Evolutionary conservation across 192 early-diverging fungal genomes (phyloP).

Genomic region (Obelidium mucronatum): DNA sequence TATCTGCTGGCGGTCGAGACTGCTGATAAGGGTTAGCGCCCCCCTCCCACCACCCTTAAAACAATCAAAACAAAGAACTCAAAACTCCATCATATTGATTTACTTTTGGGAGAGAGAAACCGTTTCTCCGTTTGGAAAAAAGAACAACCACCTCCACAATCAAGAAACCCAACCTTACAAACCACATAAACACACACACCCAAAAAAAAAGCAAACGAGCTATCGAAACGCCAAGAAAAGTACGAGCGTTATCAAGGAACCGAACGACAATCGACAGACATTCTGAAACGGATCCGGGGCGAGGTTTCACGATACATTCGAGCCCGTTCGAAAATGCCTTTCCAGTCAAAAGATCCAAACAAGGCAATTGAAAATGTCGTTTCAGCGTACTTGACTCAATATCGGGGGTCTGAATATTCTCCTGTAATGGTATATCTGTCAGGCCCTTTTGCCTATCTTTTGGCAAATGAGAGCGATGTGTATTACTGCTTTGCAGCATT

Average conservation of each 20-base stretch:
- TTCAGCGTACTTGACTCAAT: slow-evolving; percentile 81
- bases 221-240: slow-evolving; percentile 72
- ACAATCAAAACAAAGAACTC: background rate
- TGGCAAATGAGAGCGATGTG: slow-evolving; percentile 78
- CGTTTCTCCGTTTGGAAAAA: too few relatives aligned
- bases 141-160: background rate
- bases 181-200: background rate
- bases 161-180: background rate
- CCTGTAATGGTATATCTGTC: slow-evolving; percentile 78
- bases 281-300: slow-evolving; percentile 80
- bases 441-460: slow-evolving; percentile 81
- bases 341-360: slow-evolving; percentile 42
- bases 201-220: slow-evolving; percentile 42
- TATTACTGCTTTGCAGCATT: slow-evolving; percentile 85
- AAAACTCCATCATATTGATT: background rate
- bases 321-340: slow-evolving; percentile 57
- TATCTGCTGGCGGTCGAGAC: slow-evolving; percentile 84
- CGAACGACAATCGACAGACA: slow-evolving; percentile 63
- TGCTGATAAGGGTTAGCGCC: slow-evolving; percentile 74
- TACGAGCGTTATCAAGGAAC: slow-evolving; percentile 72
- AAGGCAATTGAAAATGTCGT: slow-evolving; percentile 76
- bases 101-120: too few relatives aligned
- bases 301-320: slow-evolving; percentile 58
- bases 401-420: slow-evolving; percentile 78
- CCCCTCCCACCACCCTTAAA: background rate